Percentiles rank a stretch among this genome's conserved stretches.
Evolutionary conservation across 139 green algal genomes (phyloP).

Genomic region (Yamagishiella unicocca): DNA sequence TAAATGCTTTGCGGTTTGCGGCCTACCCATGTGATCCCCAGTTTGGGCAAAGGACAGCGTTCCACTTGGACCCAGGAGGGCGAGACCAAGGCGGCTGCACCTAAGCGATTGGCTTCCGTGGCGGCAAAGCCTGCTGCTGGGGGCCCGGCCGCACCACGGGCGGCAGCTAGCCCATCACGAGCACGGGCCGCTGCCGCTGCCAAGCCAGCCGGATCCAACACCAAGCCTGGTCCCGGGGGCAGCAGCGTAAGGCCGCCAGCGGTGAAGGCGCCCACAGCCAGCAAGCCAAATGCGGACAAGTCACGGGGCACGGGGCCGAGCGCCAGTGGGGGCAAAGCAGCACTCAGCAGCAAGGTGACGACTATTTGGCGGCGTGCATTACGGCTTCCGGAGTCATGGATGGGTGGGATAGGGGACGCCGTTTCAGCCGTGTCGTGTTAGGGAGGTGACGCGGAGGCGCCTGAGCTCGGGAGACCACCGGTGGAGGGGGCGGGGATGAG

Average conservation of each 20-base stretch:
- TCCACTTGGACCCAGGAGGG: too few relatives aligned
- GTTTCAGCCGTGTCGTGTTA: too few relatives aligned
- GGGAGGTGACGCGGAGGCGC: too few relatives aligned
- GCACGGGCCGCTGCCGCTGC: background rate
- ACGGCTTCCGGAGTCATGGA: too few relatives aligned
- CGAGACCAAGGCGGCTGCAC: background rate
- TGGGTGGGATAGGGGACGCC: too few relatives aligned
- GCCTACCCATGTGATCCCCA: too few relatives aligned
- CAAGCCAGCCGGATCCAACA: background rate
- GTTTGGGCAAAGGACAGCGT: too few relatives aligned
- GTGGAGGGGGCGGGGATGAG: too few relatives aligned
- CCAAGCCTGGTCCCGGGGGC: background rate
- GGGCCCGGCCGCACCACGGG: background rate
- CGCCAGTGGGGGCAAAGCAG: background rate
- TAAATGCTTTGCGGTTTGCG: too few relatives aligned
- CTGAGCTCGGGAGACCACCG: too few relatives aligned
- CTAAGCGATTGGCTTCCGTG: background rate
- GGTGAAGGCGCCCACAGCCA: background rate
- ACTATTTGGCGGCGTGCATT: too few relatives aligned
- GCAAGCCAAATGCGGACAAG: background rate
- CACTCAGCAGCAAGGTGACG: background rate
- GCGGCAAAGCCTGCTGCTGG: background rate
- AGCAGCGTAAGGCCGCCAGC: conserved; percentile 3
- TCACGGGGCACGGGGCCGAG: background rate
- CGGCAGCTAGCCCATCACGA: conserved; percentile 15